A percentile compares a stretch with the other conserved stretches of the same genome.
phyloP scores from a whole-genome alignment of 2,329 filamentous ascomycete genomes.

The Nothophoma quercina region DNA sequence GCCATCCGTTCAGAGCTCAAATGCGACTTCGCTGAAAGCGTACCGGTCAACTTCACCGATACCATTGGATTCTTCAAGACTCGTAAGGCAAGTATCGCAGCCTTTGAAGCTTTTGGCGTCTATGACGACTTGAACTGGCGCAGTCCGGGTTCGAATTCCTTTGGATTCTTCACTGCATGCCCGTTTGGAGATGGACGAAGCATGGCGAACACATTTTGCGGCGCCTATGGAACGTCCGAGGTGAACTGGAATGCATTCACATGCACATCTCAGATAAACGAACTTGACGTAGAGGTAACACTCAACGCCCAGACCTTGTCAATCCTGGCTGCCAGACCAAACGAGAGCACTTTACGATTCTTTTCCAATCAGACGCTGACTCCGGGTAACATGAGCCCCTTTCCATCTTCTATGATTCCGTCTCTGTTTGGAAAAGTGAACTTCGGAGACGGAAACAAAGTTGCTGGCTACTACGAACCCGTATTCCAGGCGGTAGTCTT shows the following conservation, averaged over 20 bases:
- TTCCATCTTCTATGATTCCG: neutral
- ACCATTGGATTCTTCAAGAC: neutral
- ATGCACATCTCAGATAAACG: neutral
- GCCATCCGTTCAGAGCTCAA: constrained; percentile 1
- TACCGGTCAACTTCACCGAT: neutral
- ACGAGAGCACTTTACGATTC: neutral
- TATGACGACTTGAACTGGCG: neutral
- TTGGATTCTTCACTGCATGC: neutral
- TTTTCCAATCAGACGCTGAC: neutral
- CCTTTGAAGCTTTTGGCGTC: neutral
- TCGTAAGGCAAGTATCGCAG: neutral
- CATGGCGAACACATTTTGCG: neutral
- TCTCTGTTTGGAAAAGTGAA: neutral
- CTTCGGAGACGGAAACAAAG: neutral
- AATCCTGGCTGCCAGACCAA: neutral
- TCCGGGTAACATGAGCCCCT: neutral
- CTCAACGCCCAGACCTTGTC: neutral
- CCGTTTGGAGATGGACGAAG: neutral
- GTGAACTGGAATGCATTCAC: constrained; percentile 3
- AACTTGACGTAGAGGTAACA: constrained; percentile 1
- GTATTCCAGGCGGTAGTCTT: neutral
- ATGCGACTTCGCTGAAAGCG: neutral
- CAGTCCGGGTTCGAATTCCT: neutral
- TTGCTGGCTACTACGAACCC: neutral
- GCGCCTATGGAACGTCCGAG: neutral